A percentile compares a stretch with the other conserved stretches of the same genome.
Evolutionary conservation across 2,329 filamentous ascomycete species (phyloP).

Genomic region (Beauveria sp.): DNA sequence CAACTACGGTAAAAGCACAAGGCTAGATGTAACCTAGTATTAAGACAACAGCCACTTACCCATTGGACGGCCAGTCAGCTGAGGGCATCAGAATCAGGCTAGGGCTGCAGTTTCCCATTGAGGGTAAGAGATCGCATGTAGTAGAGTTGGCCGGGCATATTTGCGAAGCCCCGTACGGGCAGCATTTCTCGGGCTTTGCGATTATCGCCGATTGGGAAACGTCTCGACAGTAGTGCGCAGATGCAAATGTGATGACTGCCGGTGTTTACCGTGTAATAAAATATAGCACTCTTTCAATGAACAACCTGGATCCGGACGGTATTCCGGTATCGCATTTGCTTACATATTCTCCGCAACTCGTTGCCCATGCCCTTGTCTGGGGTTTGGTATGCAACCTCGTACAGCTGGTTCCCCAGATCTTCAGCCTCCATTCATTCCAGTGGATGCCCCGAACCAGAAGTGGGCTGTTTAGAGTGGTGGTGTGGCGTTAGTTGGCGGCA

Average conservation of each 20-base stretch:
- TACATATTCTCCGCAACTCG: neutral
- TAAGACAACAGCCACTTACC: neutral
- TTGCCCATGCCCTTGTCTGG: neutral
- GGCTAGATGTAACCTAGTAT: constrained; percentile 10
- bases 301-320: too few relatives aligned
- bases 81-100: neutral
- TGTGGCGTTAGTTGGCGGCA: constrained; percentile 7
- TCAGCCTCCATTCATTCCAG: constrained; percentile 5
- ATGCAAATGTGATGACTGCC: too few relatives aligned
- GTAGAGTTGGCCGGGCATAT: neutral
- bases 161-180: neutral
- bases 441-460: constrained; percentile 1
- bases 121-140: neutral
- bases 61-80: too few relatives aligned
- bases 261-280: too few relatives aligned
- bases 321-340: neutral
- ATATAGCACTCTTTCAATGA: too few relatives aligned
- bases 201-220: too few relatives aligned
- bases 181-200: too few relatives aligned
- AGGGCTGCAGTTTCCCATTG: neutral
- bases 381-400: too few relatives aligned
- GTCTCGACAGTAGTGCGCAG: too few relatives aligned
- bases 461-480: neutral
- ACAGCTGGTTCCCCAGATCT: constrained; percentile 6
- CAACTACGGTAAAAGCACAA: neutral